These are phyloP conservation scores for Gastroboletus turbinatus DNA, from an alignment of 1,284 basidiomycete species.

Conservation along the genomic window DNA sequence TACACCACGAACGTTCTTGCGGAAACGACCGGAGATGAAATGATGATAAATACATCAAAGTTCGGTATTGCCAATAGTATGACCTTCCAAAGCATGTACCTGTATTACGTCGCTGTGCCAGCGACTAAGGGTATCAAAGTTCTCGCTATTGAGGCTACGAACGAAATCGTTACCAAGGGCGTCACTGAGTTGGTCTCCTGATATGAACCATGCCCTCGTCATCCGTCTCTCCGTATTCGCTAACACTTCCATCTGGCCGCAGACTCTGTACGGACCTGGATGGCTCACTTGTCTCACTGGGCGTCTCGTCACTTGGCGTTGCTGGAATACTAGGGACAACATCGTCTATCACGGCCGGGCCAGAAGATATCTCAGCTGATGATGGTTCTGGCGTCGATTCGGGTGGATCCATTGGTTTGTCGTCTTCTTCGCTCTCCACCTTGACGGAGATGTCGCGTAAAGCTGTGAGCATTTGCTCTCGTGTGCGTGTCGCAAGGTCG, in stretches of 20 bases:
- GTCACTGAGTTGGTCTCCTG: conserved; percentile 47
- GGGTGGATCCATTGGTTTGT: conserved; percentile 19
- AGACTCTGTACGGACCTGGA: conserved; percentile 32
- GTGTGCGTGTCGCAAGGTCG: conserved; percentile 61
- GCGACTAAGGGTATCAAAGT: conserved; percentile 27
- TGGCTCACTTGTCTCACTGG: conserved; percentile 28
- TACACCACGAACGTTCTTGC: too few species aligned
- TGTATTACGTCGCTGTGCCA: conserved; percentile 11
- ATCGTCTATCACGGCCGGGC: conserved; percentile 1
- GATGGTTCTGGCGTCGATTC: conserved; percentile 12
- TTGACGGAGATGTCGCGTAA: conserved; percentile 66
- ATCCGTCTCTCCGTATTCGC: conserved; percentile 71
- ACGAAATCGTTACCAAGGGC: conserved; percentile 5
- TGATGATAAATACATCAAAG: neutral
- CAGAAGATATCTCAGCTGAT: neutral
- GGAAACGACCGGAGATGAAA: neutral
- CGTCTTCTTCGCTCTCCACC: conserved; percentile 31
- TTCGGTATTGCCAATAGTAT: conserved; percentile 9
- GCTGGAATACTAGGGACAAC: conserved; percentile 12
- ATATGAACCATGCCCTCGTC: conserved; percentile 80
- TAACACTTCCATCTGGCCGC: conserved; percentile 38
- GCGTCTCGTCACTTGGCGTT: conserved; percentile 31
- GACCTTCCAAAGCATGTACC: conserved; percentile 11
- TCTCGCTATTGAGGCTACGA: conserved; percentile 5
- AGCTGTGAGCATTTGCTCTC: conserved; percentile 69